These are phyloP conservation scores for carrot (Daucus carota) DNA, from an alignment of 129 eudicot species.

Conservation along the genomic window DNA sequence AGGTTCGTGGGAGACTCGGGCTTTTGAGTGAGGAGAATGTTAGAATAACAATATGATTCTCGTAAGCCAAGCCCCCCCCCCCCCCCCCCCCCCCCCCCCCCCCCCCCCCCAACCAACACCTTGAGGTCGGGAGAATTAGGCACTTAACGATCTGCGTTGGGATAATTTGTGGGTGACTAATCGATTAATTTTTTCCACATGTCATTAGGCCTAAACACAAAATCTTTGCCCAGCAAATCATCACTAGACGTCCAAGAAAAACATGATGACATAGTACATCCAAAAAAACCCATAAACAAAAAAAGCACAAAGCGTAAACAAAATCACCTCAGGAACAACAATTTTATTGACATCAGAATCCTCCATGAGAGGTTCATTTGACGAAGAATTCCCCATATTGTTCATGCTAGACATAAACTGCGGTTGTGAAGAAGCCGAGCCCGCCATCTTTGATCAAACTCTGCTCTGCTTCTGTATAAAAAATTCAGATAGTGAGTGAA, in stretches of 20 bases:
- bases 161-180: neutral
- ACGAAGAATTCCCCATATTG: slow-evolving; percentile 18
- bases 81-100: too few relatives aligned
- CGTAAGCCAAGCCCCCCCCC: too few relatives aligned
- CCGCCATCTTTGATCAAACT: slow-evolving; percentile 28
- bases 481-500: neutral
- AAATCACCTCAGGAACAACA: slow-evolving; percentile 75
- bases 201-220: neutral
- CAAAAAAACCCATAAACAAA: neutral
- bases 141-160: too few relatives aligned
- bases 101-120: too few relatives aligned
- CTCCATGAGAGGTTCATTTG: slow-evolving; percentile 55
- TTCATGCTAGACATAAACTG: slow-evolving; percentile 63
- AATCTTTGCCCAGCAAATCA: neutral
- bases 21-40: too few relatives aligned
- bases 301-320: neutral
- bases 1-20: too few relatives aligned
- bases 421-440: slow-evolving; percentile 26
- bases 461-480: slow-evolving; percentile 27
- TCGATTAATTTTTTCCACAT: neutral
- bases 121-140: too few relatives aligned
- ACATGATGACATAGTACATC: neutral
- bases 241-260: neutral
- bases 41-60: too few relatives aligned
- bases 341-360: slow-evolving; percentile 58